A percentile compares a stretch with the other conserved stretches of the same genome.
phyloP scores from a whole-genome alignment of 148 eudicot genomes.

The Arbutus unedo region DNA sequence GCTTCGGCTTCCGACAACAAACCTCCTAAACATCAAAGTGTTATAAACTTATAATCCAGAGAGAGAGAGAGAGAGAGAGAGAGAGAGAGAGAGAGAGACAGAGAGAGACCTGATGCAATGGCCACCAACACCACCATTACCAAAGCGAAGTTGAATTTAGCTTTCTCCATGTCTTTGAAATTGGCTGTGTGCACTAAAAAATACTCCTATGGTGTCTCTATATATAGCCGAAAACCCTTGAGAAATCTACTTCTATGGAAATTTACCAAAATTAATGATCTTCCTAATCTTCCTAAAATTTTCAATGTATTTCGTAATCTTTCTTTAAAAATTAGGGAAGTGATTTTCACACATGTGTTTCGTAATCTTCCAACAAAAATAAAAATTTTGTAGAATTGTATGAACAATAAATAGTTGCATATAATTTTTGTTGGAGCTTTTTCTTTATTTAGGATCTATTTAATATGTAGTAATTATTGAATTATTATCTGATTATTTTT shows the following conservation, averaged over 20 bases:
- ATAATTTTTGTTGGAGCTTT: too few species aligned
- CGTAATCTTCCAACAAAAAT: too few species aligned
- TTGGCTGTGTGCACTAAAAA: background rate
- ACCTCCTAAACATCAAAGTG: background rate
- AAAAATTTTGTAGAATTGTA: too few species aligned
- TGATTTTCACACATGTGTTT: too few species aligned
- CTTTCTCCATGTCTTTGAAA: background rate
- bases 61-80: background rate
- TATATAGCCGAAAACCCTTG: background rate
- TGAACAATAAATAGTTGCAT: too few species aligned
- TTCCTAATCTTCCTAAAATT: too few species aligned
- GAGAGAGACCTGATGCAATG: constrained; percentile 2
- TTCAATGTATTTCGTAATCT: too few species aligned
- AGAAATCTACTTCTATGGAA: background rate
- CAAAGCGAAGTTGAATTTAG: background rate
- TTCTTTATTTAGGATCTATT: too few species aligned
- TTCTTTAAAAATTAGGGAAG: too few species aligned
- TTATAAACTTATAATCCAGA: background rate
- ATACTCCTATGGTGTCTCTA: background rate
- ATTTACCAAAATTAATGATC: background rate
- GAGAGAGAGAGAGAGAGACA: background rate
- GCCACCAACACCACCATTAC: background rate
- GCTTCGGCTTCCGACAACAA: background rate
- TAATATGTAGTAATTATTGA: too few species aligned
- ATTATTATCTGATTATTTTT: too few species aligned